These are phyloP conservation scores for Aspergillus pseudoglaucus DNA, from an alignment of 2,329 filamentous ascomycete species.

Conservation along the genomic window DNA sequence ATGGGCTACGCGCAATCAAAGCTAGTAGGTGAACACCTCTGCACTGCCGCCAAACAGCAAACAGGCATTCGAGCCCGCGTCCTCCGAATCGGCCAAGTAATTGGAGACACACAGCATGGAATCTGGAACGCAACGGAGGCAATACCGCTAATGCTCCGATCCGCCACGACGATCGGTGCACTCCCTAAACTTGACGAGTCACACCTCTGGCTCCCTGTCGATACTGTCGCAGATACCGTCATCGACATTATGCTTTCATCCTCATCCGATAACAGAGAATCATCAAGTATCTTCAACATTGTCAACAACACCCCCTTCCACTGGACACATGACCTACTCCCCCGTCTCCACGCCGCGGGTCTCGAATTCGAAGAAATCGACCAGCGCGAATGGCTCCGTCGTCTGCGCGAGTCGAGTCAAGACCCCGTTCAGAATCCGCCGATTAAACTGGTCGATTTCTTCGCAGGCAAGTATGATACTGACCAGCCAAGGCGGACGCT, in stretches of 20 bases:
- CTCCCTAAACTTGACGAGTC: slow-evolving; percentile 43
- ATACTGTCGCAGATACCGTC: slow-evolving; percentile 34
- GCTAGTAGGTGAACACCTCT: slow-evolving; percentile 29
- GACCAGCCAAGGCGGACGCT: slow-evolving; percentile 5
- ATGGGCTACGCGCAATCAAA: slow-evolving; percentile 41
- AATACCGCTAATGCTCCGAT: slow-evolving; percentile 48
- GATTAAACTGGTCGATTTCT: slow-evolving; percentile 51
- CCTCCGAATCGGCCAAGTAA: slow-evolving; percentile 31
- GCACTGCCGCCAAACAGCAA: slow-evolving; percentile 15
- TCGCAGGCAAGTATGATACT: slow-evolving; percentile 45
- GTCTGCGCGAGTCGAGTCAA: slow-evolving; percentile 40
- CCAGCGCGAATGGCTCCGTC: slow-evolving; percentile 22
- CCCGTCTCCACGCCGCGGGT: slow-evolving; percentile 44
- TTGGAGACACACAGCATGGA: slow-evolving; percentile 22
- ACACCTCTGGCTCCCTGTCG: slow-evolving; percentile 41
- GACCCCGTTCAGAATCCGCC: slow-evolving; percentile 47
- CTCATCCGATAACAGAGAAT: neutral
- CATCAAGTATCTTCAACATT: slow-evolving; percentile 44
- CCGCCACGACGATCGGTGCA: slow-evolving; percentile 37
- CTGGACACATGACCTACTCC: slow-evolving; percentile 50
- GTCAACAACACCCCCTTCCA: slow-evolving; percentile 45
- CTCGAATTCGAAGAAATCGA: slow-evolving; percentile 23
- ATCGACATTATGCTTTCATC: slow-evolving; percentile 22
- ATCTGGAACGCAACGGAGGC: slow-evolving; percentile 29
- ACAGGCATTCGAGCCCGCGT: slow-evolving; percentile 15